Evolutionary conservation across 1,284 basidiomycete genomes (phyloP), one percentile per base, ranked within the genome.

Genomic region (Ceratobasidium sp.): DNA sequence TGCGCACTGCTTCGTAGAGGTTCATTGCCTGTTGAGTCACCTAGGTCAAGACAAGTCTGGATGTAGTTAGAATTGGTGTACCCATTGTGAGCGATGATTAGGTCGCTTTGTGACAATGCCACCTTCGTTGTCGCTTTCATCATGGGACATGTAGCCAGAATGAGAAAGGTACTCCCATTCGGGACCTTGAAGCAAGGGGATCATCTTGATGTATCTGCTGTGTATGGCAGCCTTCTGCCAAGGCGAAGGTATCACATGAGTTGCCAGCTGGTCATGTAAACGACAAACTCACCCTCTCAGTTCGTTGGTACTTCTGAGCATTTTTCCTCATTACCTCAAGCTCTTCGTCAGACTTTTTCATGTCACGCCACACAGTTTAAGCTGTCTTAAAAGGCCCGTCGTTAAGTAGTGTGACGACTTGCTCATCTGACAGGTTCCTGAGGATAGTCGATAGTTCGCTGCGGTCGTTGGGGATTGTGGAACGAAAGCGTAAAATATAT

Each of bases 141-240:
- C 65, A 43, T 69, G 41, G 4, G 65, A 69, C 51, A 46, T 43
- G 16, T 69, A 69, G 0, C 53, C 53, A 11, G 49, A 2, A 5
- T 54, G 51, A 8, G 31, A 39, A 5, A 69, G 34, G 37, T 24
- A 69, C 61, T 41, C 53, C 53, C 51, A 69, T 4, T 54, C 53
- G 14, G 22, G 7, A n/a, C 34, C 39, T 39, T 43, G 49, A 1
- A 54, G 24, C 13, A 31, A 56, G 3, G 39, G 49, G 19, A 56
- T 54, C 3, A 13, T 24, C 11, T 22, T 22, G 31, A 53, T 22
- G 19, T 51, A 39, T 22, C 8, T 11, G 37, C 8, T 9, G 7
- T 9, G 37, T 11, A 39, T 11, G 9, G 37, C 11, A 9, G 37
- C 37, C 37, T 39, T 39, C 37, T 39, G 37, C 37, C 7, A 39